A percentile compares a stretch with the other conserved stretches of the same genome.
Conservation (phyloP, 768 basidiomycete genomes). For the Tricholoma flavovirens region DNA sequence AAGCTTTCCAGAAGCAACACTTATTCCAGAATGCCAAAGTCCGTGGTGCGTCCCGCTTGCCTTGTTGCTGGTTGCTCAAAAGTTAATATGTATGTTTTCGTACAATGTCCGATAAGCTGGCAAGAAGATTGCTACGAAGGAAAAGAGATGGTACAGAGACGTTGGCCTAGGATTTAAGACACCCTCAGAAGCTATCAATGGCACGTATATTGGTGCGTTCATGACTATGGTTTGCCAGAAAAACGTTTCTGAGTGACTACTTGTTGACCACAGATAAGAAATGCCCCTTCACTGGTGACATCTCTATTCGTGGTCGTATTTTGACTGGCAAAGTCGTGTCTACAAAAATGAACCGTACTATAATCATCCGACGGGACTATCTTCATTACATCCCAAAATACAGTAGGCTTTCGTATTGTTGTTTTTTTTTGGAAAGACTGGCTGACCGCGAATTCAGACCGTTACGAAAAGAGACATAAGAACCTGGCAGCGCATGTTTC, state of each 20-base stretch:
- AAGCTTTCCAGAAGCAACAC: conserved; percentile 96
- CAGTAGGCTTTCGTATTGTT: conserved; percentile 48
- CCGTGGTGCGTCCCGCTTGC: conserved; percentile 57
- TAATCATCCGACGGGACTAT: conserved; percentile 93
- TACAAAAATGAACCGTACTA: conserved; percentile 98
- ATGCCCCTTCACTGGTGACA: conserved; percentile 95
- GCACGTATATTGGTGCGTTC: conserved; percentile 88
- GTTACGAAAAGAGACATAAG: conserved; percentile 99
- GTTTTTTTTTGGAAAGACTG: not conserved
- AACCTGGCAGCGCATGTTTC: conserved; percentile 97
- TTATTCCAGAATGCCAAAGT: conserved; percentile 98
- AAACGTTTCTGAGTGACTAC: conserved; percentile 1
- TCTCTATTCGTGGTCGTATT: conserved; percentile 99
- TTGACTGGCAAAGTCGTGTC: conserved; percentile 96
- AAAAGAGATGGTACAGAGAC: conserved; percentile 99
- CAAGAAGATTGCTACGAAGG: conserved; percentile 91
- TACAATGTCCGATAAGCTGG: conserved; percentile 43
- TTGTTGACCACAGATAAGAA: conserved; percentile 76
- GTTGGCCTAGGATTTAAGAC: conserved; percentile 97
- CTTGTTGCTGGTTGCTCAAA: not conserved
- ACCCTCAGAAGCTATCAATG: conserved; percentile 89
- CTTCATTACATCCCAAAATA: conserved; percentile 98
- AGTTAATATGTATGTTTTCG: conserved; percentile 3
- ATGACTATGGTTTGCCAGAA: not conserved
- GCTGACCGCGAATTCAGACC: conserved; percentile 46